Base-by-base conservation (phyloP, 2,329 filamentous ascomycete species). In the Fusarium algeriense region DNA sequence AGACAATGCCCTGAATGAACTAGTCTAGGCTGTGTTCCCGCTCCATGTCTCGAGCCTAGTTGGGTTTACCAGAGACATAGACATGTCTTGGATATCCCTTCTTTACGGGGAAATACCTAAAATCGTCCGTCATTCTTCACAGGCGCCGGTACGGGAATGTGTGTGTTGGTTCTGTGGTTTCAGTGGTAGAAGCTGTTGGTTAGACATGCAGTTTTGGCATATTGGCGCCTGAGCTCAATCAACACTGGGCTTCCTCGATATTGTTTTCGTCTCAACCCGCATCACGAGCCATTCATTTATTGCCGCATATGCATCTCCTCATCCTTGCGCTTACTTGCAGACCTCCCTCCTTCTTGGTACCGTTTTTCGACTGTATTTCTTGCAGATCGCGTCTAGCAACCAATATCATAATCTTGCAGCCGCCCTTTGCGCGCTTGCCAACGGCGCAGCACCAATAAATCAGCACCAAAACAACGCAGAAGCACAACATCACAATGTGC, bases 381-480 rank as follows among this genome's bases (percentile, higher is more conserved):
- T 67, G 53, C 57, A 46, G n/a, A 59, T 66, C 69, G 73, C 73
- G 73, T 65, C 62, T 75, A 75, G 38, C 28, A 40, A 34, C 62
- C 64, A 67, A 53, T 53, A 53, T 67, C 13, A 43, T 30, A 37
- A 23, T 17, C 30, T 34, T 23, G 52, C 61, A 75, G 46, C 66
- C 73, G 73, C 71, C 64, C 37, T 68, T 67, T 60, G 54, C 73
- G 69, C 73, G 73, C 65, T 59, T 59, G 41, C 48, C 57, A 59
- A 59, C 63, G 44, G 67, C 53, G 53, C 56, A 63, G 59, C 54
- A 69, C 55, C 67, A 66, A 71, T 64, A 46, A 32, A 37, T 54
- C 20, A 41, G 19, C 26, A 54, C 38, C 30, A 34, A 40, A 14
- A 41, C 30, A 43, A 38, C 41, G 54, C 45, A 49, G 28, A 35